phyloP scores from a whole-genome alignment of 352 stramenopile genomes.

The Globisporangium camurandrum region DNA sequence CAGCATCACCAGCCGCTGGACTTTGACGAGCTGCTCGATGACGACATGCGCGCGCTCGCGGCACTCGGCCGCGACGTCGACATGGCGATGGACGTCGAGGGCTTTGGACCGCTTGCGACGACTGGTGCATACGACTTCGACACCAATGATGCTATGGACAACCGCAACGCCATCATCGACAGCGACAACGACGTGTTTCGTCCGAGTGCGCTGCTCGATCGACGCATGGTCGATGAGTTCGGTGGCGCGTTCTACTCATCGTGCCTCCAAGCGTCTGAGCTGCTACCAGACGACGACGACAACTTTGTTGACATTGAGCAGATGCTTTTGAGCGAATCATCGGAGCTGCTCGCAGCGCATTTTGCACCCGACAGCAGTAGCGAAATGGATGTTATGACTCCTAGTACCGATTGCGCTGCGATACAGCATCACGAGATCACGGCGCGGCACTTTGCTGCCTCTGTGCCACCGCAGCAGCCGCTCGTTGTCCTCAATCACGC shows the following conservation, averaged over 20 bases:
- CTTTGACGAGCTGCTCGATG: conserved; percentile 11
- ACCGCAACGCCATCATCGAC: neutral
- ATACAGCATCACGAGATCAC: conserved; percentile 10
- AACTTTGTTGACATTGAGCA: conserved; percentile 56
- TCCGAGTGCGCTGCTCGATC: conserved; percentile 54
- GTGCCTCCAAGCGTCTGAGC: conserved; percentile 20
- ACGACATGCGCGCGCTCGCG: conserved; percentile 12
- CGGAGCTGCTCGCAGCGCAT: conserved; percentile 25
- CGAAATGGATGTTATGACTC: neutral
- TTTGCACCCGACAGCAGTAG: conserved; percentile 12
- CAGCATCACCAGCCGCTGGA: conserved; percentile 5
- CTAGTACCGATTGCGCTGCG: neutral
- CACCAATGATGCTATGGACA: neutral
- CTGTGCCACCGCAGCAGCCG: neutral
- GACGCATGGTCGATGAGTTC: conserved; percentile 41
- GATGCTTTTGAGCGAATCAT: conserved; percentile 37
- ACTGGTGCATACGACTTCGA: neutral
- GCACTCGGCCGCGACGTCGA: conserved; percentile 8
- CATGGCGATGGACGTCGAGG: conserved; percentile 5
- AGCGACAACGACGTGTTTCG: conserved; percentile 38
- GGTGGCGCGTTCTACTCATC: conserved; percentile 21
- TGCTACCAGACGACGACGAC: conserved; percentile 14
- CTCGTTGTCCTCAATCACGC: conserved; percentile 13
- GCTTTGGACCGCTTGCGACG: neutral
- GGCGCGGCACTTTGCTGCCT: conserved; percentile 7